Evolutionary conservation across 805 yeast genomes (phyloP).

Genomic region (Lachancea cidri): DNA sequence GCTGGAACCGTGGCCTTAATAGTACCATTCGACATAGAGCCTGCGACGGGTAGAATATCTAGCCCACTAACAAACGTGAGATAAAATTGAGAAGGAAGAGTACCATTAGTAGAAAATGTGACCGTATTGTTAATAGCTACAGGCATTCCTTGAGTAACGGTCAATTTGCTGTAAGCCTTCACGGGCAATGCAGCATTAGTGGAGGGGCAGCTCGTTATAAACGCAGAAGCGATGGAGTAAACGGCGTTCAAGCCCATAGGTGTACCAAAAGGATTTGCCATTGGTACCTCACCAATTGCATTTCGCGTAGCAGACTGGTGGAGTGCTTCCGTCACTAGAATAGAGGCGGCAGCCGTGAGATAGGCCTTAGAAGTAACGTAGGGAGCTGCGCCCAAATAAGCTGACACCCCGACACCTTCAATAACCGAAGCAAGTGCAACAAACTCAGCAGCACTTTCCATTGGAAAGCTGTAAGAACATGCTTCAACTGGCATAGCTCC

Average conservation of each 20-base stretch:
- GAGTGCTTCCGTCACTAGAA: conserved; percentile 6
- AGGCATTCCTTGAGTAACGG: conserved; percentile 6
- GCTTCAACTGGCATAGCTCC: conserved; percentile 7
- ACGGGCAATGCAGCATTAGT: conserved; percentile 1
- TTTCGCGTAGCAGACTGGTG: conserved; percentile 6
- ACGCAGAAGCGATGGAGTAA: conserved; percentile 6
- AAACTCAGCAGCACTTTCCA: conserved; percentile 1
- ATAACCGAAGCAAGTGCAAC: conserved; percentile 3
- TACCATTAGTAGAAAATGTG: conserved; percentile 1
- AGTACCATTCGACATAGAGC: not conserved
- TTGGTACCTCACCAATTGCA: conserved; percentile 7
- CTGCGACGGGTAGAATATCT: conserved; percentile 4
- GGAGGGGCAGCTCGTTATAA: conserved; percentile 5
- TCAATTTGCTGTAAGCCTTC: conserved; percentile 3
- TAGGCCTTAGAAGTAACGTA: conserved; percentile 2
- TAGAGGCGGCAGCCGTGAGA: conserved; percentile 7
- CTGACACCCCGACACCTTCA: conserved; percentile 8
- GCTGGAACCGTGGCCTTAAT: conserved; percentile 2
- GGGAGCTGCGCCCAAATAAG: conserved; percentile 8
- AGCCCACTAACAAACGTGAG: conserved; percentile 6
- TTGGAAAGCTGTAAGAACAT: conserved; percentile 5
- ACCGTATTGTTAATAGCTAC: conserved; percentile 1
- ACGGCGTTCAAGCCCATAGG: conserved; percentile 6
- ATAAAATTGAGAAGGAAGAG: conserved; percentile 1
- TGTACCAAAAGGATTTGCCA: conserved; percentile 9